phyloP scores from a whole-genome alignment of 2,329 filamentous ascomycete species.

The Phialophora expanda region DNA sequence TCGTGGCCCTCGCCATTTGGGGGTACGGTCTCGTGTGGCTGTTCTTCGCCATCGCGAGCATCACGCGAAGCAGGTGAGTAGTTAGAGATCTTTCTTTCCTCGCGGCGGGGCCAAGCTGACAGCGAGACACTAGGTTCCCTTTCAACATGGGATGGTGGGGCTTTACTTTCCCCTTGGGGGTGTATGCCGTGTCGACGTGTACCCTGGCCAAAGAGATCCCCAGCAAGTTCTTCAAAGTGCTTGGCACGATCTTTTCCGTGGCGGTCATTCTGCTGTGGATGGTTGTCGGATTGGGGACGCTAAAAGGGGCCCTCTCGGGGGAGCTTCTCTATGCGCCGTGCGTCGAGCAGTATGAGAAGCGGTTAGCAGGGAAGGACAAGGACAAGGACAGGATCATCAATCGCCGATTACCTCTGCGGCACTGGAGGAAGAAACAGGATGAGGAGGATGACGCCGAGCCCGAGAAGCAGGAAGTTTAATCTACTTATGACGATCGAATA shows the following conservation, averaged over 20 bases:
- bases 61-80: slow-evolving; percentile 39
- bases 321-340: slow-evolving; percentile 59
- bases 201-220: slow-evolving; percentile 57
- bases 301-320: slow-evolving; percentile 54
- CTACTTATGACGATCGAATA: background rate
- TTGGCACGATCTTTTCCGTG: slow-evolving; percentile 61
- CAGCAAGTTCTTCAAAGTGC: slow-evolving; percentile 60
- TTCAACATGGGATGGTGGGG: slow-evolving; percentile 70
- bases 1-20: slow-evolving; percentile 47
- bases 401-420: slow-evolving; percentile 1
- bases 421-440: slow-evolving; percentile 3
- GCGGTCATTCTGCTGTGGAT: slow-evolving; percentile 62
- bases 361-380: slow-evolving; percentile 3
- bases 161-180: slow-evolving; percentile 64
- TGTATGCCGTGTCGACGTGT: slow-evolving; percentile 56
- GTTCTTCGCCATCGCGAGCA: slow-evolving; percentile 46
- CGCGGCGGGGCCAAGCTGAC: background rate
- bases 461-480: slow-evolving; percentile 7
- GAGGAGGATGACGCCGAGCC: background rate
- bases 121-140: slow-evolving; percentile 48
- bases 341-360: slow-evolving; percentile 25
- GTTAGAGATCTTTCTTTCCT: background rate
- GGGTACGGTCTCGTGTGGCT: slow-evolving; percentile 49
- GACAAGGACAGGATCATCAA: slow-evolving; percentile 2
- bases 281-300: slow-evolving; percentile 58